A percentile compares a stretch with the other conserved stretches of the same genome.
Evolutionary conservation across 2,329 filamentous ascomycete species (phyloP).

Genomic region (Epicoccum sorghinum): DNA sequence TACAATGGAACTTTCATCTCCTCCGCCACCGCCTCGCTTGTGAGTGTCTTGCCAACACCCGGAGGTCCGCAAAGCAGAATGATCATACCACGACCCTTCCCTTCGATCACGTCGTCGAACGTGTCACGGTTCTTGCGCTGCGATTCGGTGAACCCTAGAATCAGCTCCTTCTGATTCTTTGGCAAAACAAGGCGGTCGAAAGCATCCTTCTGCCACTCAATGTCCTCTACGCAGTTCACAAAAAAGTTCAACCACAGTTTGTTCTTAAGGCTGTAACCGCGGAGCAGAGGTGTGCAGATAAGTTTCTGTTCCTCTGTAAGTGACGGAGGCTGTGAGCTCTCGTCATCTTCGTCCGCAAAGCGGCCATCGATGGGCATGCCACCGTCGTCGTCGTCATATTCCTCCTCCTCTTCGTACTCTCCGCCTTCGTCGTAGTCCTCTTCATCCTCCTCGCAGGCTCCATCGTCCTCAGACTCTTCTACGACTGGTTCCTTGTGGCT

Average conservation of each 20-base stretch:
- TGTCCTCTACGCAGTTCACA: slow-evolving; percentile 76
- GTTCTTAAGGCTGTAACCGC: slow-evolving; percentile 84
- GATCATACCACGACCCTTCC: slow-evolving; percentile 85
- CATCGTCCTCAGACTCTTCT: slow-evolving; percentile 18
- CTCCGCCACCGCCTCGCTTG: slow-evolving; percentile 83
- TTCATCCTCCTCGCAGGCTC: slow-evolving; percentile 20
- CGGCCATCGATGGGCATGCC: slow-evolving; percentile 18
- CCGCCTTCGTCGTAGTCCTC: slow-evolving; percentile 39
- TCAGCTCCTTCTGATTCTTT: slow-evolving; percentile 65
- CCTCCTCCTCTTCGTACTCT: slow-evolving; percentile 2
- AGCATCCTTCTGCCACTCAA: slow-evolving; percentile 80
- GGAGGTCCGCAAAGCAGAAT: slow-evolving; percentile 81
- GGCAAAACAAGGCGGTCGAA: slow-evolving; percentile 80
- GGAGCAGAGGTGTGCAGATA: slow-evolving; percentile 78
- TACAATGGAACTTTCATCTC: slow-evolving; percentile 82
- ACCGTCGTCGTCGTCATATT: slow-evolving; percentile 15
- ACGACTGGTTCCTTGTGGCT: slow-evolving; percentile 32
- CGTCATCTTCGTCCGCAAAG: slow-evolving; percentile 20
- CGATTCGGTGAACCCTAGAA: slow-evolving; percentile 82
- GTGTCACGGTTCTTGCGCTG: slow-evolving; percentile 75
- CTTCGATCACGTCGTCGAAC: slow-evolving; percentile 71
- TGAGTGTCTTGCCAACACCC: slow-evolving; percentile 86
- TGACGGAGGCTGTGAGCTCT: slow-evolving; percentile 47
- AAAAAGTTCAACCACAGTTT: slow-evolving; percentile 90
- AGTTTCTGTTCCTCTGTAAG: slow-evolving; percentile 83